These are phyloP conservation scores for Dipodascus geniculatus DNA, from an alignment of 805 yeast species.

Conservation along the genomic window DNA sequence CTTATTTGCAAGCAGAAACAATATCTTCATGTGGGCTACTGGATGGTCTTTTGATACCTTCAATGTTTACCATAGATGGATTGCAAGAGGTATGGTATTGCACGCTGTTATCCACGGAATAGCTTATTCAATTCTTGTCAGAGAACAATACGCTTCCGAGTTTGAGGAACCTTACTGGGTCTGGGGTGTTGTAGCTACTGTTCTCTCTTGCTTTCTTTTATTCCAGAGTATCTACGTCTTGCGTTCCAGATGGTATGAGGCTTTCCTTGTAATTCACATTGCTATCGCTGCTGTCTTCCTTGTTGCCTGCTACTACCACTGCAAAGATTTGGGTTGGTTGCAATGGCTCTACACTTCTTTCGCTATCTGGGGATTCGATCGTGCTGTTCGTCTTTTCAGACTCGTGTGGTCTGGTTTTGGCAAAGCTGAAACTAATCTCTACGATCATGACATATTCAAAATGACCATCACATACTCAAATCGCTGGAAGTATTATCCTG, in stretches of 20 bases:
- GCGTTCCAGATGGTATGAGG: conserved; percentile 14
- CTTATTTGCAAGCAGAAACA: conserved; percentile 61
- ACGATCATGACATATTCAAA: conserved; percentile 12
- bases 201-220: conserved; percentile 31
- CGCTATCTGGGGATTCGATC: conserved; percentile 61
- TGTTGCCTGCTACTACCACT: conserved; percentile 5
- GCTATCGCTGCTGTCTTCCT: conserved; percentile 4
- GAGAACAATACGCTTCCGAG: conserved; percentile 19
- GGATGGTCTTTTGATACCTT: conserved; percentile 56
- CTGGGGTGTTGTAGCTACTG: conserved; percentile 33
- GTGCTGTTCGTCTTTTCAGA: conserved; percentile 43
- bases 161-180: conserved; percentile 16
- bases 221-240: conserved; percentile 35
- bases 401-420: conserved; percentile 43
- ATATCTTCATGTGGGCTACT: conserved; percentile 47
- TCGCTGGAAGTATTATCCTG: conserved; percentile 40
- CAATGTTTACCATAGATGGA: conserved; percentile 50
- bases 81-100: conserved; percentile 40
- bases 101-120: conserved; percentile 44
- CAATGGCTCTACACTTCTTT: conserved; percentile 38
- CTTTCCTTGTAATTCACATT: conserved; percentile 4
- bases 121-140: conserved; percentile 34
- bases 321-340: conserved; percentile 4
- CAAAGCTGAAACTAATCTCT: conserved; percentile 14
- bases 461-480: conserved; percentile 29